A percentile compares a stretch with the other conserved stretches of the same genome.
Conservation (phyloP, 192 early-diverging fungal species). For the Rhizophagus clarus region DNA sequence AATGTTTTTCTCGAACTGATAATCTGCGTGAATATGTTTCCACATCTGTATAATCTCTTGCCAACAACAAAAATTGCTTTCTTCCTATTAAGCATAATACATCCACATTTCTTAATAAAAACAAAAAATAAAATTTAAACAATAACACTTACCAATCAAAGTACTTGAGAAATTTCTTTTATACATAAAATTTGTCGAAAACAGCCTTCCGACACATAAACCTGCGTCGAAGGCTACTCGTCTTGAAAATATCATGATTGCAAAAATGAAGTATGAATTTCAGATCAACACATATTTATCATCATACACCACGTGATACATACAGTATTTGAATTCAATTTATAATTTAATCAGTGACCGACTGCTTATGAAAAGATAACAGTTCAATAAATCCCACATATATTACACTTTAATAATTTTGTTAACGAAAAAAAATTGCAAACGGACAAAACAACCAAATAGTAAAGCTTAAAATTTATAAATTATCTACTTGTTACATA, state of each 20-base stretch:
- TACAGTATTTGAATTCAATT: too few species aligned
- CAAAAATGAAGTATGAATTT: background rate
- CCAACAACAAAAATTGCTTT: constrained; percentile 36
- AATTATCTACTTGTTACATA: too few species aligned
- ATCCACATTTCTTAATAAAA: background rate
- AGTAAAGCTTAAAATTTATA: too few species aligned
- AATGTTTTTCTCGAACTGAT: constrained; percentile 45
- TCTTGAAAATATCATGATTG: background rate
- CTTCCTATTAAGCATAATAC: background rate
- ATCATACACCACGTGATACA: too few species aligned
- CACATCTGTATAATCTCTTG: constrained; percentile 53
- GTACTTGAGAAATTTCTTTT: background rate
- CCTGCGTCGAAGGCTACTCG: background rate
- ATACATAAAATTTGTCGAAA: background rate
- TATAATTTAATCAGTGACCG: too few species aligned
- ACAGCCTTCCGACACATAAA: too few species aligned
- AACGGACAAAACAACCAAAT: too few species aligned
- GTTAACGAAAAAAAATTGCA: too few species aligned
- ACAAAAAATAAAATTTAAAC: background rate
- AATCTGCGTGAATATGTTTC: constrained; percentile 49
- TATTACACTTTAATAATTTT: too few species aligned
- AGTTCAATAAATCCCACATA: too few species aligned
- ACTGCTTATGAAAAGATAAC: too few species aligned
- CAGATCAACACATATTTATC: too few species aligned
- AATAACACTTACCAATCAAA: background rate